Conservation (phyloP, 2,329 filamentous ascomycete genomes). For the Aspergillus sp. region DNA sequence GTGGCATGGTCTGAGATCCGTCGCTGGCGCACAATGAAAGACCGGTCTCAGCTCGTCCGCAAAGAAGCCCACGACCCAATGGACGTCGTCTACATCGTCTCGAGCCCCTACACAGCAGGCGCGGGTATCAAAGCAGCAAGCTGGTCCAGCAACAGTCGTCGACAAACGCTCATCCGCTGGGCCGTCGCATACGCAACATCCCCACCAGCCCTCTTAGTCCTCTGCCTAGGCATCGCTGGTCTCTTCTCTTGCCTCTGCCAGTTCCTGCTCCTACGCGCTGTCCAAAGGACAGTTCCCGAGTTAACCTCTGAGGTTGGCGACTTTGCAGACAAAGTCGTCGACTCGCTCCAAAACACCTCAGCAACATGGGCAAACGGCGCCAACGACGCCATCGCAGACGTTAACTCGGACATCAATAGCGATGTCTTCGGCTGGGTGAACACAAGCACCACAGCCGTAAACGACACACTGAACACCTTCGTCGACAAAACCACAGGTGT, state of each 20-base stretch:
- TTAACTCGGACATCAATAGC: constrained; percentile 68
- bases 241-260: constrained; percentile 79
- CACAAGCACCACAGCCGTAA: constrained; percentile 73
- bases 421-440: constrained; percentile 83
- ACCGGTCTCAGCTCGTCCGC: constrained; percentile 60
- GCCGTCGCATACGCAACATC: constrained; percentile 82
- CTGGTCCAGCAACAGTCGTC: constrained; percentile 54
- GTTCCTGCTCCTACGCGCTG: constrained; percentile 63
- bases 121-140: constrained; percentile 64
- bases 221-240: constrained; percentile 74
- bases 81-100: constrained; percentile 83
- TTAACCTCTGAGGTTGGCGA: constrained; percentile 67
- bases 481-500: constrained; percentile 67
- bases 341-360: constrained; percentile 65
- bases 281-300: constrained; percentile 69
- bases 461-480: constrained; percentile 77
- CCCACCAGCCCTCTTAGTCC: constrained; percentile 73
- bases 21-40: constrained; percentile 66
- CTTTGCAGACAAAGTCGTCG: constrained; percentile 72
- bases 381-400: constrained; percentile 61
- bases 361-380: constrained; percentile 68
- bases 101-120: constrained; percentile 67
- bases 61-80: constrained; percentile 66
- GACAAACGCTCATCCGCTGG: constrained; percentile 73
- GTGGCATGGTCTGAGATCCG: constrained; percentile 77